Percentiles rank a stretch among this genome's conserved stretches.
Conservation (phyloP, 176 grass and related monocot genomes). For the Oryza punctata region DNA sequence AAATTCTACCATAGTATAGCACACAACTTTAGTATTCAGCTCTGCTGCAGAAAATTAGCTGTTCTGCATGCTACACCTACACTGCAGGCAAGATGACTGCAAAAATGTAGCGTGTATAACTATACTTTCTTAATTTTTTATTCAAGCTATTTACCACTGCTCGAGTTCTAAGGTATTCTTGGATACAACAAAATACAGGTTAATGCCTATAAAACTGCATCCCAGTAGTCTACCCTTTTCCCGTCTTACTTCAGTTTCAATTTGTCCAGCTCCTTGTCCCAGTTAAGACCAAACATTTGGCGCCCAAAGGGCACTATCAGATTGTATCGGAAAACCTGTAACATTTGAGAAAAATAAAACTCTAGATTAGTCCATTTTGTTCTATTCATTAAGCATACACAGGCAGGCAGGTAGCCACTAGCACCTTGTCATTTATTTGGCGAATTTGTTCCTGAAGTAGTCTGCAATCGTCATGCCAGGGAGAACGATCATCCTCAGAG, state of each 20-base stretch:
- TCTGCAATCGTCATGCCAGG: constrained; percentile 51
- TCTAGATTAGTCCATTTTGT: not conserved
- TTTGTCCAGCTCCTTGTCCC: constrained; percentile 85
- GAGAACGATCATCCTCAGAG: constrained; percentile 33
- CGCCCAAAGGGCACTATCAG: constrained; percentile 83
- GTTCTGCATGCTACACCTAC: constrained; percentile 2
- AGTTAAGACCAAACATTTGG: constrained; percentile 88
- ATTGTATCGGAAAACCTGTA: constrained; percentile 88
- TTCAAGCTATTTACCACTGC: constrained; percentile 15
- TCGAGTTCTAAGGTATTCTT: constrained; percentile 21
- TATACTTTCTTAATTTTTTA: not conserved
- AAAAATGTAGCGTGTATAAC: not conserved
- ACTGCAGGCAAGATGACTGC: not conserved
- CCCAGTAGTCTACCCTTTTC: not conserved
- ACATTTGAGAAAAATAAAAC: constrained; percentile 17
- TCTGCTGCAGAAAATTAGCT: not conserved
- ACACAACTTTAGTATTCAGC: not conserved
- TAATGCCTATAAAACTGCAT: not conserved
- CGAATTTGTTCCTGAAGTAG: constrained; percentile 64
- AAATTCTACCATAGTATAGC: not conserved
- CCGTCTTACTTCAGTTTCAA: constrained; percentile 47
- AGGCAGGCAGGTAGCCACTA: not conserved
- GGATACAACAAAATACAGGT: constrained; percentile 26
- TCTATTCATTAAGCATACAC: too few species aligned
- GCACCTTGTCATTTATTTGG: constrained; percentile 82